phyloP scores from a whole-genome alignment of 352 stramenopile species.

The Saprolegnia diclina region DNA sequence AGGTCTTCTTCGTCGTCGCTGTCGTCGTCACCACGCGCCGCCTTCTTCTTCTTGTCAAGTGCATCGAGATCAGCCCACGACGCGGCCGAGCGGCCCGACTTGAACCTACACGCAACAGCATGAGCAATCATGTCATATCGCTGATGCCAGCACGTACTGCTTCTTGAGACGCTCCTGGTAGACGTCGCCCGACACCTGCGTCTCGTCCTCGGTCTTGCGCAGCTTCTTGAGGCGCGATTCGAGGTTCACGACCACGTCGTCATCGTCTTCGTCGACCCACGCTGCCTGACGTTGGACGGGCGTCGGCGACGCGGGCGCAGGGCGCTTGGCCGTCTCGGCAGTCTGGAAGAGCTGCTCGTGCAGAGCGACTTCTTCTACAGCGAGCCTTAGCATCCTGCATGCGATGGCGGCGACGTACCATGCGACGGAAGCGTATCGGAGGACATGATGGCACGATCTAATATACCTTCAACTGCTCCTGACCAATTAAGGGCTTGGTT shows the following conservation, averaged over 20 bases:
- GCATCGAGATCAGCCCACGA: slow-evolving; percentile 74
- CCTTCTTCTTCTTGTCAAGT: slow-evolving; percentile 32
- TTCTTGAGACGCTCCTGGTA: slow-evolving; percentile 77
- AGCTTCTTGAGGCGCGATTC: slow-evolving; percentile 77
- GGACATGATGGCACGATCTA: slow-evolving; percentile 7
- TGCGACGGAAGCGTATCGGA: background rate
- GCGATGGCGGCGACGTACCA: background rate
- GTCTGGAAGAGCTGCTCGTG: slow-evolving; percentile 18
- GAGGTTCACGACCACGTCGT: slow-evolving; percentile 61
- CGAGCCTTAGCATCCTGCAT: background rate
- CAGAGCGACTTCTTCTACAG: slow-evolving; percentile 11
- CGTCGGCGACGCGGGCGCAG: background rate
- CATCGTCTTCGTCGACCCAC: slow-evolving; percentile 87
- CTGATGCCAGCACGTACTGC: slow-evolving; percentile 39
- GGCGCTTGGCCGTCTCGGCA: slow-evolving; percentile 18
- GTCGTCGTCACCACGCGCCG: slow-evolving; percentile 42
- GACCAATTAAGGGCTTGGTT: slow-evolving; percentile 25
- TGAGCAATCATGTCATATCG: background rate
- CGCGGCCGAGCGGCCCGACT: slow-evolving; percentile 45
- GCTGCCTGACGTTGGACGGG: slow-evolving; percentile 37
- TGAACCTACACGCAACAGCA: slow-evolving; percentile 29
- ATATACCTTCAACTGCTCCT: slow-evolving; percentile 11
- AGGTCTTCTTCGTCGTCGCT: slow-evolving; percentile 52
- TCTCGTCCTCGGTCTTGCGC: slow-evolving; percentile 69
- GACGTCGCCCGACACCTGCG: slow-evolving; percentile 57